Evolutionary conservation across 371 early-diverging fungal species (phyloP), one percentile per base, ranked within the genome.

Genomic region (Apophysomyces sp.): DNA sequence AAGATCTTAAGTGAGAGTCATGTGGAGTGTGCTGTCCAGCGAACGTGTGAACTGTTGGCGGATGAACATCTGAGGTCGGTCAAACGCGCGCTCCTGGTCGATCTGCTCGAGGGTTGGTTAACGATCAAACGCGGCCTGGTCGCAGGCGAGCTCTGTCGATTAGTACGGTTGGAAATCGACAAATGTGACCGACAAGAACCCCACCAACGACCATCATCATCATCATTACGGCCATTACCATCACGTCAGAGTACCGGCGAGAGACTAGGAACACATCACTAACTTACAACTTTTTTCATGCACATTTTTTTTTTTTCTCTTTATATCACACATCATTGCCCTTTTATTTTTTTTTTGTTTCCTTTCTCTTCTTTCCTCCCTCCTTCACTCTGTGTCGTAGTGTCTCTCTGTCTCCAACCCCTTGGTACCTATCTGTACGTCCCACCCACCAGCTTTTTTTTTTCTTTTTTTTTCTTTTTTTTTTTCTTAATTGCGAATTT

Each of bases 31-130:
- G 75, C 78, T 4, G 69, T 78, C 13, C 75, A 75, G 49, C 65
- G 75, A 24, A 69, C 71, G 39, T 74, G 73, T 26, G 75, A 78
- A 58, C 32, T 78, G 4, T 62, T 78, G n/a, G 52, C 63, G 15
- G 70, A 74, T 13, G 53, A 51, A 6, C 54, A 57, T 57, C 60
- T 65, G 44, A 31, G 57, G 52, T 52, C 59, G 12, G 69, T 73
- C 40, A 74, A 75, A 63, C 62, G 66, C 15, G 63, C 60, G 0
- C 52, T 78, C 16, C 26, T 78, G 24, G 57, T 67, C 26, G 68
- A 71, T 44, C 54, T 78, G n/a, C 52, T 78, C 39, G 71, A 78
- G 30, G 63, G 71, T 27, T 78, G 78, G 78, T 62, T 78, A 34
- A 69, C 65, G 4, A 69, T 74, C 39, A 75, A 74, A 36, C 65